Base-by-base conservation (phyloP, 371 early-diverging fungal genomes). In the Gilbertella persicaria region DNA sequence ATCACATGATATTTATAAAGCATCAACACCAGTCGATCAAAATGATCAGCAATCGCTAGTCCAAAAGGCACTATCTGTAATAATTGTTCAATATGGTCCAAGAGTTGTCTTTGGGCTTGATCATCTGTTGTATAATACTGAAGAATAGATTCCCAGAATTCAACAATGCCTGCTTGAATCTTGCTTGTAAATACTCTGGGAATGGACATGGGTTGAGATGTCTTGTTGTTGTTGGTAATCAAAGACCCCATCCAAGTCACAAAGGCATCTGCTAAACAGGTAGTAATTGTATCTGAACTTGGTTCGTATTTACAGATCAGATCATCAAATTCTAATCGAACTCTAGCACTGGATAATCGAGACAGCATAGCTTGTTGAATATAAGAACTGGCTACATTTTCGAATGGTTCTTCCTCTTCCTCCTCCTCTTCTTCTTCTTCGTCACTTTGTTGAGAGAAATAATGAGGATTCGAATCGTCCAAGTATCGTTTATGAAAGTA, bases 241-340 rank as follows among this genome's bases (percentile, higher is more conserved):
- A 53, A 43, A 39, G 61, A 56, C 5, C 38, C 39, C 10, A 75
- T 52, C 78, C 78, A 78, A 5, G 53, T 45, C 1, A 75, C 48
- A 58, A 78, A 75, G 7, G 75, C 55, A 25, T 55, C 53, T 0
- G 77, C 67, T 26, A 84, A 53, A 1, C 72, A 70, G 24, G 60
- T 42, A 10, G 73, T 40, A 0, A 84, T 56, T 8, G 63, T 64
- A 4, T 71, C 67, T 5, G 69, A 50, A 1, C 70, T 50, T 14
- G 84, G 78, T 30, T 84, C 84, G 47, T 82, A 78, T 57, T 84
- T 84, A 17, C 80, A 44, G 57, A 80, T 65, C 30, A 82, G 55
- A 25, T 84, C 84, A 29, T 84, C 84, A 20, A 84, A 60, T 44
- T 80, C 80, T 12, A 84, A 50, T 43, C 80, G 71, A 5, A 73